These are phyloP conservation scores for Zarea fungicola DNA, from an alignment of 2,329 filamentous ascomycete genomes.

Conservation along the genomic window DNA sequence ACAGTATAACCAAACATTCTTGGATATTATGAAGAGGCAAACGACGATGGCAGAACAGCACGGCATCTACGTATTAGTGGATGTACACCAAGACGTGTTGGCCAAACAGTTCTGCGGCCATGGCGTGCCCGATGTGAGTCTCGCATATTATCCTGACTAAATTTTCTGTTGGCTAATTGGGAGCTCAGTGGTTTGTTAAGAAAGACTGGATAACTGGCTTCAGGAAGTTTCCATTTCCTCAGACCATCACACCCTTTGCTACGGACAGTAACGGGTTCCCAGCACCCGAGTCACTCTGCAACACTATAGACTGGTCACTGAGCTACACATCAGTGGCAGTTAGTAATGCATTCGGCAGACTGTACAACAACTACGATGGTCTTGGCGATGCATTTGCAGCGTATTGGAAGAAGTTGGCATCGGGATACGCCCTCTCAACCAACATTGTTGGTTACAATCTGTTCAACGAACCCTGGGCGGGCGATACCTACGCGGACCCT, in stretches of 20 bases:
- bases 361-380: constrained; percentile 18
- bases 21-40: constrained; percentile 17
- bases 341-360: constrained; percentile 16
- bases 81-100: constrained; percentile 17
- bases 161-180: too few relatives aligned
- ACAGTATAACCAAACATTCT: constrained; percentile 16
- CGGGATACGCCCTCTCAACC: constrained; percentile 10
- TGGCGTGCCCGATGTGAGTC: constrained; percentile 17
- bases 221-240: constrained; percentile 16
- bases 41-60: constrained; percentile 17
- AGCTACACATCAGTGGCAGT: constrained; percentile 16
- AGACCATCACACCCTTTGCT: constrained; percentile 12
- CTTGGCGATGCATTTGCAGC: constrained; percentile 17
- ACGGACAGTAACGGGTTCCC: constrained; percentile 16
- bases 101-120: constrained; percentile 17
- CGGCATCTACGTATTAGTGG: constrained; percentile 18
- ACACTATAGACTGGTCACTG: constrained; percentile 15
- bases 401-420: constrained; percentile 17
- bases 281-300: constrained; percentile 14
- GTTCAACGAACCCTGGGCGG: constrained; percentile 18
- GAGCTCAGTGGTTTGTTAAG: constrained; percentile 16
- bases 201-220: constrained; percentile 15
- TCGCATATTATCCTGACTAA: not conserved
- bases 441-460: constrained; percentile 18
- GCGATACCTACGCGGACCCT: constrained; percentile 16